phyloP scores from a whole-genome alignment of 2,329 filamentous ascomycete species.

The Plectosphaerella cucumerina region DNA sequence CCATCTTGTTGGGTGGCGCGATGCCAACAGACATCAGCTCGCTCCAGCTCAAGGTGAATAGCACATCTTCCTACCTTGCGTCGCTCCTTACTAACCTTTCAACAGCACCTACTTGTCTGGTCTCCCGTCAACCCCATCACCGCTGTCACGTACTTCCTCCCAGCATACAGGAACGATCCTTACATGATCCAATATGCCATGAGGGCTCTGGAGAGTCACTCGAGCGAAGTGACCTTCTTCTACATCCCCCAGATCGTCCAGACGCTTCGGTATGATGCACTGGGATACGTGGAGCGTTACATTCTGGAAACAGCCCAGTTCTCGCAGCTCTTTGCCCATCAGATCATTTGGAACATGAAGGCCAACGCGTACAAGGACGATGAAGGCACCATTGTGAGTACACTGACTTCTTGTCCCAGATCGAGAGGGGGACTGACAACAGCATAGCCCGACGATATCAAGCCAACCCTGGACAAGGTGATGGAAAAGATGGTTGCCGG shows the following conservation, averaged over 20 bases:
- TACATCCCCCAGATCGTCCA: constrained; percentile 99
- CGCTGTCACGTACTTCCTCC: constrained; percentile 88
- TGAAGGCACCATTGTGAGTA: constrained; percentile 72
- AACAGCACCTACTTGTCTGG: constrained; percentile 87
- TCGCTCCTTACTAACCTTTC: constrained; percentile 18
- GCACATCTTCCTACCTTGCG: not conserved
- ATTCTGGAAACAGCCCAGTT: constrained; percentile 96
- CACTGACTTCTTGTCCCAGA: not conserved
- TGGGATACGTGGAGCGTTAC: constrained; percentile 94
- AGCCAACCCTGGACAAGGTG: constrained; percentile 88
- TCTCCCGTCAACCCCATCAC: constrained; percentile 87
- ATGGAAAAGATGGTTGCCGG: constrained; percentile 78
- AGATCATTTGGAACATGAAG: constrained; percentile 99
- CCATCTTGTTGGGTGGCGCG: constrained; percentile 72
- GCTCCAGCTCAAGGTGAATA: constrained; percentile 68
- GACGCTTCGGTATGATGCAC: constrained; percentile 82
- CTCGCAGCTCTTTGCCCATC: constrained; percentile 97
- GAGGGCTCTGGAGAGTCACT: constrained; percentile 87
- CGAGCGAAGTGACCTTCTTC: constrained; percentile 97
- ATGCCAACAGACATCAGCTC: constrained; percentile 75
- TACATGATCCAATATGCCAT: constrained; percentile 96
- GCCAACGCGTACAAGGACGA: constrained; percentile 98
- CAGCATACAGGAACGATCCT: constrained; percentile 84
- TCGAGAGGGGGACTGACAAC: constrained; percentile 13
- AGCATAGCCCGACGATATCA: constrained; percentile 75